Percentiles rank a stretch among this genome's conserved stretches.
Evolutionary conservation across 306 rosid species (phyloP).

Genomic region (Coriaria nepalensis): DNA sequence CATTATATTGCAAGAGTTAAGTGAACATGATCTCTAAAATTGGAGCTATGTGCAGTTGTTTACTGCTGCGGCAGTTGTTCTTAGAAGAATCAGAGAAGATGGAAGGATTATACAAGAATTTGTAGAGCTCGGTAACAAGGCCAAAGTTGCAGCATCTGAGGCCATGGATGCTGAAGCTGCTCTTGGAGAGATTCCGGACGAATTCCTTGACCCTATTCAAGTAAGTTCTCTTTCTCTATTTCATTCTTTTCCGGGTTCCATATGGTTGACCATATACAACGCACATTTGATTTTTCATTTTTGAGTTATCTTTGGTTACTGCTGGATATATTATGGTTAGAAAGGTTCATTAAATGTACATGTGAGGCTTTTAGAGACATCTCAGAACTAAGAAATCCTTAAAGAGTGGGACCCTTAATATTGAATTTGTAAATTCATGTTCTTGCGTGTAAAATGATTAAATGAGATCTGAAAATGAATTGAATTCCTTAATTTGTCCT

Average conservation of each 20-base stretch:
- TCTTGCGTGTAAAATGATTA: too few relatives aligned
- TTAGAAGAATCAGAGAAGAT: constrained; percentile 74
- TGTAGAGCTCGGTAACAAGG: constrained; percentile 71
- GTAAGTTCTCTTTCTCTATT: constrained; percentile 24
- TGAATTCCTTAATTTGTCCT: neutral
- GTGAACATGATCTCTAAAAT: constrained; percentile 14
- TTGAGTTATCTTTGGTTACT: too few relatives aligned
- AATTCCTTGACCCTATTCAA: constrained; percentile 98
- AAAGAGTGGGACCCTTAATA: too few relatives aligned
- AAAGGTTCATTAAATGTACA: too few relatives aligned
- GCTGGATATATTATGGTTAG: too few relatives aligned
- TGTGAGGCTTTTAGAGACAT: too few relatives aligned
- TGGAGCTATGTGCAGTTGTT: constrained; percentile 55
- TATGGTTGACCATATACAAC: too few relatives aligned
- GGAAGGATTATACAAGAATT: constrained; percentile 71
- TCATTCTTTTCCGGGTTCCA: neutral
- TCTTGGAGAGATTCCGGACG: constrained; percentile 98
- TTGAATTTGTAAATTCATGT: too few relatives aligned
- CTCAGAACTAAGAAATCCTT: too few relatives aligned
- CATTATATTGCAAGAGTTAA: neutral
- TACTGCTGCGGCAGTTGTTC: constrained; percentile 80
- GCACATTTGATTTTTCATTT: too few relatives aligned
- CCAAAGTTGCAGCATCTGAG: constrained; percentile 83
- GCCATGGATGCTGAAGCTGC: constrained; percentile 90
- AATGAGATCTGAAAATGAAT: neutral